phyloP scores from a whole-genome alignment of 768 basidiomycete genomes.

The Cyclocybe aegerita region DNA sequence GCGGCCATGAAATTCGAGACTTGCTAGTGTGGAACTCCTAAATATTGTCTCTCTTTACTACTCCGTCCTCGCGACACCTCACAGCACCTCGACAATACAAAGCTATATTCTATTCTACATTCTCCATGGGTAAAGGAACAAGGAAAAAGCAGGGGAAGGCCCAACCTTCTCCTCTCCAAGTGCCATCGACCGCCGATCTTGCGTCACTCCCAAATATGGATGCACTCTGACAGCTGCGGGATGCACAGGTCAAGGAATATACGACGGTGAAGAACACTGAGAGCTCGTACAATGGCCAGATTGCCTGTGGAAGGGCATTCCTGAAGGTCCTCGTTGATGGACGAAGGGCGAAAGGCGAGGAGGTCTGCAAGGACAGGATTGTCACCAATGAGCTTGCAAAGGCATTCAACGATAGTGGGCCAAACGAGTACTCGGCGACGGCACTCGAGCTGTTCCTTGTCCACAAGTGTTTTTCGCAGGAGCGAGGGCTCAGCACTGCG shows the following conservation, averaged over 20 bases:
- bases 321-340: slow-evolving; percentile 10
- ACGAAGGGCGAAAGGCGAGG: slow-evolving; percentile 1
- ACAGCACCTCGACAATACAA: no score
- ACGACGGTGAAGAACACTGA: slow-evolving; percentile 7
- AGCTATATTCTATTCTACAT: no score
- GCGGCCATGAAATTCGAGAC: no score
- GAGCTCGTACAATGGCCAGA: slow-evolving; percentile 15
- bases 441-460: slow-evolving; percentile 26
- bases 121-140: no score
- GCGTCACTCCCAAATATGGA: not conserved
- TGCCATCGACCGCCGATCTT: no score
- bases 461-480: slow-evolving; percentile 29
- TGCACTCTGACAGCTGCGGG: not conserved
- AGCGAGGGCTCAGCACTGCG: slow-evolving; percentile 14
- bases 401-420: slow-evolving; percentile 27
- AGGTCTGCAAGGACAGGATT: no score
- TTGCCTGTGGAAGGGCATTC: slow-evolving; percentile 10
- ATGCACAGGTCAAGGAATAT: slow-evolving; percentile 5
- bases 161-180: no score
- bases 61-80: no score
- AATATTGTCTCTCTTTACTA: no score
- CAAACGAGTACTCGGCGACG: slow-evolving; percentile 23
- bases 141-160: no score
- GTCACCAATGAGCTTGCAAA: slow-evolving; percentile 17
- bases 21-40: no score